phyloP scores from a whole-genome alignment of 306 rosid species.

The Luffa aegyptiaca region DNA sequence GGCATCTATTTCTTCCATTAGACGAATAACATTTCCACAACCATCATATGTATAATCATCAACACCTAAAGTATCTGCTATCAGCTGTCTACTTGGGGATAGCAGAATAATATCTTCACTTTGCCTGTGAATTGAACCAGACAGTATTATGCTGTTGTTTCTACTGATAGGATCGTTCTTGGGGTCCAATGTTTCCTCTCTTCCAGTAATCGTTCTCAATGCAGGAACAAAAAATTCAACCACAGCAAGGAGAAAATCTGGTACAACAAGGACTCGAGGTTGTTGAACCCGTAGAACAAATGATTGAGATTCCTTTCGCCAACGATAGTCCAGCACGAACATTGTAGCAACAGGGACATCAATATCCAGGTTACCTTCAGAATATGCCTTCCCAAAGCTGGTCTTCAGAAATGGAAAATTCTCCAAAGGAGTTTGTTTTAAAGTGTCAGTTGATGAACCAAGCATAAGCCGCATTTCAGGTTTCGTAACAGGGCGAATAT shows the following conservation, averaged over 20 bases:
- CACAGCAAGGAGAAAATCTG: slow-evolving; percentile 96
- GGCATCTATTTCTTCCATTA: slow-evolving; percentile 53
- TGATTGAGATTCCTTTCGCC: slow-evolving; percentile 69
- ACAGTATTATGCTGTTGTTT: slow-evolving; percentile 50
- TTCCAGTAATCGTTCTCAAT: slow-evolving; percentile 77
- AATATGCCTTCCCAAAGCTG: slow-evolving; percentile 33
- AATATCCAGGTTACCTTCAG: slow-evolving; percentile 29
- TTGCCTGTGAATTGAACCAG: slow-evolving; percentile 61
- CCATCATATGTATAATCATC: slow-evolving; percentile 87
- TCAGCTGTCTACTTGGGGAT: slow-evolving; percentile 70
- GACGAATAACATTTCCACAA: slow-evolving; percentile 71
- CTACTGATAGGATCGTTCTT: slow-evolving; percentile 69
- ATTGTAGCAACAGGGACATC: slow-evolving; percentile 72
- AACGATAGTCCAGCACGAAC: slow-evolving; percentile 91
- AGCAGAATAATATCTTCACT: slow-evolving; percentile 71
- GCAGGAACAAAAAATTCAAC: slow-evolving; percentile 94
- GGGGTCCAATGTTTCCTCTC: slow-evolving; percentile 84
- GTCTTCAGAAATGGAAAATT: slow-evolving; percentile 44
- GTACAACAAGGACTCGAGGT: slow-evolving; percentile 91
- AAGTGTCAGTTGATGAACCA: slow-evolving; percentile 77
- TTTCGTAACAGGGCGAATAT: slow-evolving; percentile 74
- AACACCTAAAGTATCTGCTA: slow-evolving; percentile 60
- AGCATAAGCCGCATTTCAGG: slow-evolving; percentile 99
- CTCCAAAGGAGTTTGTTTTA: slow-evolving; percentile 51
- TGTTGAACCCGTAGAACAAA: slow-evolving; percentile 87